phyloP scores from a whole-genome alignment of 805 yeast species.

The Martiniozyma abietophila region DNA sequence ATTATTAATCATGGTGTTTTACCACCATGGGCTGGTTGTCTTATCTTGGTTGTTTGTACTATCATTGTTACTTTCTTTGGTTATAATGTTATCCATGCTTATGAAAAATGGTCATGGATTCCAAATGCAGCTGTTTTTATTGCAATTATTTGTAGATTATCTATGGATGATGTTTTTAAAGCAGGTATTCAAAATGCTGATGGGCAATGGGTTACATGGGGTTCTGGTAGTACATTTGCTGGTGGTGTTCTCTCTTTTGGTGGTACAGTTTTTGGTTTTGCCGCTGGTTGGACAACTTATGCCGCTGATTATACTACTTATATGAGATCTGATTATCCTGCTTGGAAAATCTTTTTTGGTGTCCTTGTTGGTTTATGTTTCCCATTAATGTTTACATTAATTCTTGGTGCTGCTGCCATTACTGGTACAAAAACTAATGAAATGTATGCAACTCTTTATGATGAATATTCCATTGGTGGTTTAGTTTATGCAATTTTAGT shows the following conservation, averaged over 20 bases:
- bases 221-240: constrained; percentile 58
- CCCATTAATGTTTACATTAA: constrained; percentile 66
- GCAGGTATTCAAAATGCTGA: constrained; percentile 32
- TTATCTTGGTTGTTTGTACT: constrained; percentile 60
- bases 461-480: constrained; percentile 62
- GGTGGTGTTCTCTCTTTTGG: constrained; percentile 76
- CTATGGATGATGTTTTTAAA: constrained; percentile 54
- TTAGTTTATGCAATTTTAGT: constrained; percentile 71
- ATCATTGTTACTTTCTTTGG: constrained; percentile 75
- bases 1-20: constrained; percentile 55
- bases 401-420: constrained; percentile 80
- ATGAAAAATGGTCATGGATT: constrained; percentile 84
- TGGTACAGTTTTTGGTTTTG: constrained; percentile 76
- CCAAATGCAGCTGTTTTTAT: constrained; percentile 69
- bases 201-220: constrained; percentile 26
- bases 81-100: constrained; percentile 68
- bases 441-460: constrained; percentile 43
- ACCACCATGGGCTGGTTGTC: constrained; percentile 90
- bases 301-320: constrained; percentile 90
- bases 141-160: constrained; percentile 69
- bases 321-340: constrained; percentile 59
- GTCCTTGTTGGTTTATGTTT: constrained; percentile 53
- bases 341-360: constrained; percentile 50
- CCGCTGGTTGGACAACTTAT: constrained; percentile 90
- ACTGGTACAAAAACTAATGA: constrained; percentile 47